phyloP scores from a whole-genome alignment of 2,329 filamentous ascomycete species.

The Aspergillus ochraceus region DNA sequence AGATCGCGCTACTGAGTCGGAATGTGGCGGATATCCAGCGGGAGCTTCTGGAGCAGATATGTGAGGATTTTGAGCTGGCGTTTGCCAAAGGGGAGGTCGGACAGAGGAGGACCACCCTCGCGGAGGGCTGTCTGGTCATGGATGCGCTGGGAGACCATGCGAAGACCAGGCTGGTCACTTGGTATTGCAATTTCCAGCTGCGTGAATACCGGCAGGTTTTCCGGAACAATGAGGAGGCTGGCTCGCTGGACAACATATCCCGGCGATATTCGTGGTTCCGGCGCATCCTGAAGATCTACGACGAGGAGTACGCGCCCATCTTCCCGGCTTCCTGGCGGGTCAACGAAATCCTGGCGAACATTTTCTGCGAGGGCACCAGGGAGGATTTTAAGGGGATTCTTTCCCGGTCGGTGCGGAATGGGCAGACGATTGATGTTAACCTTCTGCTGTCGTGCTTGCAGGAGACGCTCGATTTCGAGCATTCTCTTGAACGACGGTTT shows the following conservation, averaged over 20 bases:
- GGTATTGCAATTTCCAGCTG: constrained; percentile 97
- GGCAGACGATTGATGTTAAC: constrained; percentile 83
- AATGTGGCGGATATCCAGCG: constrained; percentile 92
- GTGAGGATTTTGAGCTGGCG: constrained; percentile 94
- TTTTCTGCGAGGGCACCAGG: constrained; percentile 91
- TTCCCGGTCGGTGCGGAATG: constrained; percentile 80
- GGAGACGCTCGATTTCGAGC: constrained; percentile 96
- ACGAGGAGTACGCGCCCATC: constrained; percentile 84
- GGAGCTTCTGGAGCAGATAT: constrained; percentile 94
- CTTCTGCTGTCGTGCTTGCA: constrained; percentile 84
- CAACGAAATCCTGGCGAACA: constrained; percentile 82
- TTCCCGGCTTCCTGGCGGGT: constrained; percentile 89
- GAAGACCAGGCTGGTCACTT: constrained; percentile 77
- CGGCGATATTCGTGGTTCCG: constrained; percentile 95
- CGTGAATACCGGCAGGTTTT: constrained; percentile 96
- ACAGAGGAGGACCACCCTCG: constrained; percentile 67
- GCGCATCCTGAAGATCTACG: constrained; percentile 91
- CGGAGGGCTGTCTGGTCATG: constrained; percentile 90
- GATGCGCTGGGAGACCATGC: constrained; percentile 91
- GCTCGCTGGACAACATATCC: constrained; percentile 93
- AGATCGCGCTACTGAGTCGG: constrained; percentile 89
- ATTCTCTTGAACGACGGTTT: constrained; percentile 83
- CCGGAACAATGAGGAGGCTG: constrained; percentile 92
- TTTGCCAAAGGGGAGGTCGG: constrained; percentile 86
- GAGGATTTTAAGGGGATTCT: constrained; percentile 95